Percentiles rank a stretch among this genome's conserved stretches.
phyloP scores from a whole-genome alignment of 495 filamentous ascomycete genomes.

The Aspergillus leporis region DNA sequence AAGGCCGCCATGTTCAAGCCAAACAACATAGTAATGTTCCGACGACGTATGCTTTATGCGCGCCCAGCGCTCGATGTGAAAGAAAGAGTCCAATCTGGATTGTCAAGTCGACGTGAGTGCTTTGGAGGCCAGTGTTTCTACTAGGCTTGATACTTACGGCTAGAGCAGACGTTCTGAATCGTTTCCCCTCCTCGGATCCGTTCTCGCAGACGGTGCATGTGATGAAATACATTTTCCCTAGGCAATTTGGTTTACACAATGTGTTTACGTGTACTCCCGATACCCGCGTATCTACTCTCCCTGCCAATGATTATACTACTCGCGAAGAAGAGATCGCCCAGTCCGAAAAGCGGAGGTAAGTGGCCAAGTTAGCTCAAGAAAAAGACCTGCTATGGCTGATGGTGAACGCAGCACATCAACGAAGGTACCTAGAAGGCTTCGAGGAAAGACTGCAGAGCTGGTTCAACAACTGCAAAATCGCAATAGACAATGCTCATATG shows the following conservation, averaged over 20 bases:
- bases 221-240: conserved; percentile 91
- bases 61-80: conserved; percentile 65
- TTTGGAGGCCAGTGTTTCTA: neutral
- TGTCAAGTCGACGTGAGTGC: conserved; percentile 79
- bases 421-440: conserved; percentile 75
- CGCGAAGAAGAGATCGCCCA: conserved; percentile 79
- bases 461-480: conserved; percentile 67
- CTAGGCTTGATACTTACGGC: neutral
- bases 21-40: conserved; percentile 72
- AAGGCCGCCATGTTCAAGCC: conserved; percentile 28
- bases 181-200: conserved; percentile 55
- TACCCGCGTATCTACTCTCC: conserved; percentile 61
- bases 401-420: conserved; percentile 12
- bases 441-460: conserved; percentile 58
- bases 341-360: conserved; percentile 16
- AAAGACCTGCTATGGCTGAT: neutral
- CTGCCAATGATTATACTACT: conserved; percentile 77
- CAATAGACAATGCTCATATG: conserved; percentile 75
- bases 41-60: conserved; percentile 85
- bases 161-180: conserved; percentile 77
- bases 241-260: conserved; percentile 88
- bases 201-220: conserved; percentile 62
- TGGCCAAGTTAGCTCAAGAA: neutral
- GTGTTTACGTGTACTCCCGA: conserved; percentile 76
- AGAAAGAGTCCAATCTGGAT: conserved; percentile 67